These are phyloP conservation scores for Arachnomyces sp. DNA, from an alignment of 2,329 filamentous ascomycete species.

Conservation along the genomic window DNA sequence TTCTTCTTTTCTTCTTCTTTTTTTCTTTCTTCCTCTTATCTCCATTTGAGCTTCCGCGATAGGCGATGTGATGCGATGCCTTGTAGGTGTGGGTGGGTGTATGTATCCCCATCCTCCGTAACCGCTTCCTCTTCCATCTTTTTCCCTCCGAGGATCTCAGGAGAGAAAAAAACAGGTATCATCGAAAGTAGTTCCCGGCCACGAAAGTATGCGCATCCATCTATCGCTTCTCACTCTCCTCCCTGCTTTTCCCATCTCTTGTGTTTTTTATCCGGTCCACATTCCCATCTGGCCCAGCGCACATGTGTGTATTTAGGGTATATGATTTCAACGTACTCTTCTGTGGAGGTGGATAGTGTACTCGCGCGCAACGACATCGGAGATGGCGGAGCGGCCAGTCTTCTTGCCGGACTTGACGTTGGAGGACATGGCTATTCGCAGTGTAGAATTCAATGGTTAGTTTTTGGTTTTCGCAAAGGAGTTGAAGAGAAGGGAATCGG, in stretches of 20 bases:
- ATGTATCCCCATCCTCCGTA: too few relatives aligned
- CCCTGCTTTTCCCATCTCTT: slow-evolving; percentile 1
- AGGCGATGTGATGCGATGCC: neutral
- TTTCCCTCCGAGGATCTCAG: neutral
- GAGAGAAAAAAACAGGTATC: slow-evolving; percentile 2
- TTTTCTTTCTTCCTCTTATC: slow-evolving; percentile 6
- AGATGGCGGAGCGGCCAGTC: slow-evolving; percentile 80
- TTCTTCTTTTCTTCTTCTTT: slow-evolving; percentile 22
- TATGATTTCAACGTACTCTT: slow-evolving; percentile 65
- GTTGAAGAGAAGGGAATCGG: neutral
- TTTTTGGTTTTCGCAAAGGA: neutral
- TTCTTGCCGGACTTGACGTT: slow-evolving; percentile 61
- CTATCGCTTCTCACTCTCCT: slow-evolving; percentile 4
- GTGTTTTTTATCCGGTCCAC: slow-evolving; percentile 34
- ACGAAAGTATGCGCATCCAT: slow-evolving; percentile 12
- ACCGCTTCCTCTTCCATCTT: slow-evolving; percentile 6
- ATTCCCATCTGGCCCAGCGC: slow-evolving; percentile 15
- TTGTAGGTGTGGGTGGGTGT: too few relatives aligned
- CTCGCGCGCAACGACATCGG: slow-evolving; percentile 98
- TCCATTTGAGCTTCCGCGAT: neutral
- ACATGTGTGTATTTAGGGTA: slow-evolving; percentile 1
- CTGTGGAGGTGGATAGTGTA: slow-evolving; percentile 99
- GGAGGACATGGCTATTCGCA: slow-evolving; percentile 57
- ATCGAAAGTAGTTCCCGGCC: too few relatives aligned
- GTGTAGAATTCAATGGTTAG: neutral